Base-by-base conservation (phyloP, 805 yeast species). In the Phaffomyces opuntiae region DNA sequence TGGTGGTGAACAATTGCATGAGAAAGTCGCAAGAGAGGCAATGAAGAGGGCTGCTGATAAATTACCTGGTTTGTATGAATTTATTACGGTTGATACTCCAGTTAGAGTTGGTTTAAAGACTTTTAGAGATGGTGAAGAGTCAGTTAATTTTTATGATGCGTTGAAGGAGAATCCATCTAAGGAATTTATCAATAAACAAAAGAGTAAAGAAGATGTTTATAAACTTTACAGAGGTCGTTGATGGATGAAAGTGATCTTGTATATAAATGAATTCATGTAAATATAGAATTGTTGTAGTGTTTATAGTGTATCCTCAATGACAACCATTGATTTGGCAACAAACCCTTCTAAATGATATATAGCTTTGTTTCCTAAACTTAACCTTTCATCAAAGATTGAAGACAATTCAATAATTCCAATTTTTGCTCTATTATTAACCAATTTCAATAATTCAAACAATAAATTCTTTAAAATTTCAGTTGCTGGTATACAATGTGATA, bases 311-410 rank as follows among this genome's bases (percentile, higher is more conserved):
- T 55, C 66, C 55, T 84, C 93, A 42, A 85, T 62, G 9, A 74
- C 74, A 37, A 87, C 85, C 97, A 93, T 91, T 2, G 81, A 78
- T 60, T 78, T 83, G 1, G 97, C 96, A 17, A 87, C 77, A 60
- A 88, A 93, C 1, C 98, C 99, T 68, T 93, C 99, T 45, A 93
- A 67, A 66, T 93, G 99, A 65, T 87, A 93, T 12, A 93, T 91
- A 35, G 89, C 87, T 64, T 93, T 93, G 48, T 77, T 77, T 3
- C 98, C 99, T 48, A 85, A 67, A 47, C 89, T 78, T 49, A 93
- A 71, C 47, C 99, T 75, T 57, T 93, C 96, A 60, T 93, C 99
- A 56, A 78, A 83, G 1, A 72, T 59, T 2, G 95, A 76, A 3
- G 84, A 83, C 6, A 79, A 65, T 9, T 75, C 75, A 11, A 85